Base-by-base conservation (phyloP, 306 rosid species). In the Fagus crenata region DNA sequence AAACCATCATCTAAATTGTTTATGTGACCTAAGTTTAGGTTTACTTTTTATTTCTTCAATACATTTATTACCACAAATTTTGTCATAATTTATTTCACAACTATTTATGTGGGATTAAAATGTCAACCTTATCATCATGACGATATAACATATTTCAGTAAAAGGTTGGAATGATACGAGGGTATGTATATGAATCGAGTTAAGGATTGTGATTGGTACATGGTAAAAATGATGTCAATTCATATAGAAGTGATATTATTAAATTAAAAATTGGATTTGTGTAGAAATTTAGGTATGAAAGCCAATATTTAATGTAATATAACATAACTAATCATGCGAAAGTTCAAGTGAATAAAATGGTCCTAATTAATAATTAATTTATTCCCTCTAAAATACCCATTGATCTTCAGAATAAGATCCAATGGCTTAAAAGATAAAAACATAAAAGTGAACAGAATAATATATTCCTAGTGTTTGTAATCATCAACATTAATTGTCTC, bases 291-390 rank as follows among this genome's bases (percentile, higher is more conserved):
- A 12, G 5, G 15, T 3, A 33, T 13, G 18, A 72, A 54, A 60
- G 17, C 43, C 28, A 65, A 33, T 65, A 58, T 22, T 9, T 58
- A 7, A 58, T 58, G 31, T 28, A 61, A 32, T 33, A 61, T 33
- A 61, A 61, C 18, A 61, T 33, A 13, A 33, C 11, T 22, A 22
- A 22, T 61, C 7, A 1, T 61, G 40, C 2, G 39, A 33, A 46
- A 61, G 68, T 18, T 8, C 17, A 61, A 5, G 33, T 68, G 33
- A 7, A 17, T 46, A 61, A 3, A 31, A 32, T 56, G 59, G 65
- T 81, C 76, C 71, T 69, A 59, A 53, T 42, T 69, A 68, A 53
- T 36, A 53, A 28, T 64, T 53, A n/a, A 79, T 75, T 83, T 75
- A 71, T 70, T 79, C 36, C 55, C 46, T 63, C 69, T 71, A 18